Percentiles rank a stretch among this genome's conserved stretches.
These are phyloP conservation scores for Podila epigama DNA, from an alignment of 192 early-diverging fungal genomes.

Conservation along the genomic window DNA sequence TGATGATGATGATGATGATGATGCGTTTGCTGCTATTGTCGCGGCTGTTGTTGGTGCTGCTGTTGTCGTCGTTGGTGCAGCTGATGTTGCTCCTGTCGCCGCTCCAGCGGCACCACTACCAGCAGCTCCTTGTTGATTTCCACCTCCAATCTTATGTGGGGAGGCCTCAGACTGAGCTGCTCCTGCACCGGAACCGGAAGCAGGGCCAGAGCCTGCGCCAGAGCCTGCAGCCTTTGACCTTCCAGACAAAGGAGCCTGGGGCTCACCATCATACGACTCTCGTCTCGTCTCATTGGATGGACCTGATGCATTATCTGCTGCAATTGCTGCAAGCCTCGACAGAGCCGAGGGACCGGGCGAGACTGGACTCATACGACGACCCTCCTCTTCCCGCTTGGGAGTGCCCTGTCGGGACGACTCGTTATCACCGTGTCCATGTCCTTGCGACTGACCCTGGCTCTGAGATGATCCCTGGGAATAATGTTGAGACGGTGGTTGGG, in stretches of 20 bases:
- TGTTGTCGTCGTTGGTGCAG: background rate
- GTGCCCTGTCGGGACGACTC: background rate
- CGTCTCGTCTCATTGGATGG: background rate
- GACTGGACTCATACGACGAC: background rate
- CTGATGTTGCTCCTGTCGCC: constrained; percentile 4
- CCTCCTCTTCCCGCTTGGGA: background rate
- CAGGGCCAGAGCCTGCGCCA: no score
- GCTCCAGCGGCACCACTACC: background rate
- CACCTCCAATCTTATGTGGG: background rate
- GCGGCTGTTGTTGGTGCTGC: background rate
- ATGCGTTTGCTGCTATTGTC: background rate
- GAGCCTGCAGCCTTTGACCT: no score
- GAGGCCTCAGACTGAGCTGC: no score
- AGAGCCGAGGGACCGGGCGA: background rate
- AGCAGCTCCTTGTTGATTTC: background rate
- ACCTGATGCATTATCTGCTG: background rate
- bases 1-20: background rate
- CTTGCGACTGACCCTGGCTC: background rate
- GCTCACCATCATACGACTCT: background rate
- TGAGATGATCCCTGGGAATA: no score
- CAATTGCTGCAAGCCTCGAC: background rate
- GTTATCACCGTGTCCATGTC: background rate
- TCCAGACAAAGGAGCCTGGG: no score
- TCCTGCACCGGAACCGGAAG: no score
- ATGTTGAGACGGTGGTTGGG: no score